Evolutionary conservation across 2,329 filamentous ascomycete species (phyloP), one percentile per base, ranked within the genome.

Genomic region (Colletotrichum sp.): DNA sequence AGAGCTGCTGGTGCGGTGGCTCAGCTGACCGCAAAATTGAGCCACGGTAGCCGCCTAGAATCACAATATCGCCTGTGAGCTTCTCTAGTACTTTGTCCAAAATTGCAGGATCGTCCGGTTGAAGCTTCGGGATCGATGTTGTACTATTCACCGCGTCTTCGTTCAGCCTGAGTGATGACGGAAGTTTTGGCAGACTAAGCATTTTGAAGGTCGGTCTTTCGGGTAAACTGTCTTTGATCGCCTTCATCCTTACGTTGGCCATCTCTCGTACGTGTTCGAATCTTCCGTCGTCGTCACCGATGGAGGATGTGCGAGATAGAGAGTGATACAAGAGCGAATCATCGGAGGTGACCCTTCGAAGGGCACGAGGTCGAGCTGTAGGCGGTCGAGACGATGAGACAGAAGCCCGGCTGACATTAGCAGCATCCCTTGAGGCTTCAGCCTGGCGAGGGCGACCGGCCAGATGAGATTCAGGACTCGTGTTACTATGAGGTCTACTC

Each of bases 41-140:
- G 5, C 96, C 96, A 78, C 96, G 91, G 82, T 98, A 98, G 16
- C 96, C 96, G 24, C 96, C 96, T 81, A 99, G 90, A 34, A 98
- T 89, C 9, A 99, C 95, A 9, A 99, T 83, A 81, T 99, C 96
- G 1, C 96, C 96, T 1, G 92, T 95, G 26, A 98, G 86, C 7
- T 92, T 87, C 63, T 94, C 92, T 63, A 98, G 81, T 81, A 88
- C 86, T 18, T 83, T 88, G 80, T 93, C 89, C 77, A 92, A 83
- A 80, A 84, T 78, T 24, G 82, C 80, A n/a, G 78, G 79, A 18
- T 67, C 70, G 24, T 71, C 73, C 71, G 30, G 73, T 76, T 76
- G 76, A 16, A 48, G 16, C 18, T 64, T 75, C 21, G 67, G 43
- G 13, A 59, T 48, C 81, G 84, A 80, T 72, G 65, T 78, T 77